Evolutionary conservation across 2,329 filamentous ascomycete genomes (phyloP).

Genomic region (Clonostachys solani): DNA sequence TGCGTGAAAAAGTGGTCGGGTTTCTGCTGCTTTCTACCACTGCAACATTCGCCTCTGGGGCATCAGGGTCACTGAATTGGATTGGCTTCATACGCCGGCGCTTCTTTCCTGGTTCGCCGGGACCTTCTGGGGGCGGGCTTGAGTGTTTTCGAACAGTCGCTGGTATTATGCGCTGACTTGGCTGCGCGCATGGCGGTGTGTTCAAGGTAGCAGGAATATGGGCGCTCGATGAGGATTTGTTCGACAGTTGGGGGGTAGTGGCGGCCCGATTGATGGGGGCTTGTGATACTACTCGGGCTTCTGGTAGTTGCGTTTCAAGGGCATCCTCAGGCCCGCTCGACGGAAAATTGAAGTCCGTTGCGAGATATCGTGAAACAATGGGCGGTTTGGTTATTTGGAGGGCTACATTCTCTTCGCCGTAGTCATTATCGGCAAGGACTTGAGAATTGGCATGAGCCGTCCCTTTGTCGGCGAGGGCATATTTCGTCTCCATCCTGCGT

Average conservation of each 20-base stretch:
- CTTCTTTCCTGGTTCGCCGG: not conserved
- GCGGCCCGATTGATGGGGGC: not conserved
- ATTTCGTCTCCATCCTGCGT: too few relatives aligned
- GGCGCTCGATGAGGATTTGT: too few relatives aligned
- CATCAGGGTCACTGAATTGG: not conserved
- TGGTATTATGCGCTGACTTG: conserved; percentile 6
- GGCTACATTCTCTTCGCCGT: too few relatives aligned
- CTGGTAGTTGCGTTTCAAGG: conserved; percentile 16
- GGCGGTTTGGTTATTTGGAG: too few relatives aligned
- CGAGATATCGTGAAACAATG: too few relatives aligned
- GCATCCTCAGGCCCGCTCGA: conserved; percentile 24
- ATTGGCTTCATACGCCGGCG: conserved; percentile 2
- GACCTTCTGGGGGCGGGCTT: too few relatives aligned
- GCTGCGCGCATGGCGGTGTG: conserved; percentile 15
- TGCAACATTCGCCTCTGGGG: not conserved
- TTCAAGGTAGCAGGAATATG: conserved; percentile 1
- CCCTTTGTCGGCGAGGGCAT: too few relatives aligned
- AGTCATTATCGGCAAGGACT: too few relatives aligned
- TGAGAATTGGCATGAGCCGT: too few relatives aligned
- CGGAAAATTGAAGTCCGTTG: conserved; percentile 5
- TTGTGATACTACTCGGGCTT: not conserved
- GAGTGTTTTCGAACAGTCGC: conserved; percentile 3
- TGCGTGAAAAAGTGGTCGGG: not conserved
- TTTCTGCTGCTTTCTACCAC: not conserved
- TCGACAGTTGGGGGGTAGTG: too few relatives aligned